Percentiles rank a stretch among this genome's conserved stretches.
Conservation (phyloP, 371 early-diverging fungal species). For the Dinochytrium kinnereticum region DNA sequence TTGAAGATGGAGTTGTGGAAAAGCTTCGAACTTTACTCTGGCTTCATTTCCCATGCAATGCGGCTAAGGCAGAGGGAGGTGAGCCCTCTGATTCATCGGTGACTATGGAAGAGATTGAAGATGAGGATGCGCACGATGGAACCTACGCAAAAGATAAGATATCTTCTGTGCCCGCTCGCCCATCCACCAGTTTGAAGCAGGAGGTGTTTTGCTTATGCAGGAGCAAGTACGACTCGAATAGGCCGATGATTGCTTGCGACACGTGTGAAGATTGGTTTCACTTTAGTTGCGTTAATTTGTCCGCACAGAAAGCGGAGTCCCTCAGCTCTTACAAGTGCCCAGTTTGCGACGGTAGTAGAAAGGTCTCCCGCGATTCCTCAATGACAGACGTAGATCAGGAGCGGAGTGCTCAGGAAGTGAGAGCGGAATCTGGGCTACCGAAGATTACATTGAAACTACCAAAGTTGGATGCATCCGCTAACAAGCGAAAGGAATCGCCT, state of each 20-base stretch:
- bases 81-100: too few species aligned
- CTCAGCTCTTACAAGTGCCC: slow-evolving; percentile 35
- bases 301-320: background rate
- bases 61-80: background rate
- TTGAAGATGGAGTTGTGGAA: slow-evolving; percentile 31
- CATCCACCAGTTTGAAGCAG: background rate
- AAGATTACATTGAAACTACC: background rate
- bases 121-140: slow-evolving; percentile 13
- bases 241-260: slow-evolving; percentile 81
- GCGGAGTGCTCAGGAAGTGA: background rate
- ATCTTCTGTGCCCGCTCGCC: background rate
- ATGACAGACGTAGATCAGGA: background rate
- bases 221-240: slow-evolving; percentile 52
- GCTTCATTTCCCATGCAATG: background rate
- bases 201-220: slow-evolving; percentile 48
- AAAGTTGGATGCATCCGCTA: background rate
- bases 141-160: background rate
- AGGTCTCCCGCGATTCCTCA: background rate
- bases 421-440: too few species aligned
- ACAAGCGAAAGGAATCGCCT: background rate
- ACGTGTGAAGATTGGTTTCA: slow-evolving; percentile 82
- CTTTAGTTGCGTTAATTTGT: slow-evolving; percentile 62
- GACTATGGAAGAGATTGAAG: background rate
- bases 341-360: too few species aligned
- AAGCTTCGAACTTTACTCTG: background rate